Conservation (phyloP, 1,284 basidiomycete species). For the Pterulicium gracile region DNA sequence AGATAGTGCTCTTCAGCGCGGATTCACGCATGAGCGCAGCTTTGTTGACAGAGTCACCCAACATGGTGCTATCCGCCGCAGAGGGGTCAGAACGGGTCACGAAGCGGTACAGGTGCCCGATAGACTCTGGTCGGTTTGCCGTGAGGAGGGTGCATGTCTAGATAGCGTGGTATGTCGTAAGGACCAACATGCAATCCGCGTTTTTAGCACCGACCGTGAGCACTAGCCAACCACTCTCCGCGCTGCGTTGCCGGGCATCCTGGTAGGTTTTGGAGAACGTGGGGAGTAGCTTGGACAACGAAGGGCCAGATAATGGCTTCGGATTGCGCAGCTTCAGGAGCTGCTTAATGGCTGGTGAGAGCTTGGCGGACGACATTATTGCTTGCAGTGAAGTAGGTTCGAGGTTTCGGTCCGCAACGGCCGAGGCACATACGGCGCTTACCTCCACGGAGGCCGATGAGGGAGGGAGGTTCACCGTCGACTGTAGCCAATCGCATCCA, state of each 20-base stretch:
- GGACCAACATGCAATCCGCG: not conserved
- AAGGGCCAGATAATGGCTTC: conserved; percentile 48
- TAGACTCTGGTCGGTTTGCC: conserved; percentile 69
- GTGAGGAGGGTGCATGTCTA: conserved; percentile 80
- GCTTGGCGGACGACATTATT: conserved; percentile 1
- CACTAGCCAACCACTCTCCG: conserved; percentile 76
- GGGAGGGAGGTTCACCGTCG: too few relatives aligned
- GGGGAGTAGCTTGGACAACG: conserved; percentile 36
- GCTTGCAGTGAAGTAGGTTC: too few relatives aligned
- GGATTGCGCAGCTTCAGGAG: conserved; percentile 64
- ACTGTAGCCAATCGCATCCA: too few relatives aligned
- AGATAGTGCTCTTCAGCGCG: conserved; percentile 88
- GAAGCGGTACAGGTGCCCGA: conserved; percentile 75
- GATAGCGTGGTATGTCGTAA: conserved; percentile 4
- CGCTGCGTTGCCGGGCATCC: conserved; percentile 54
- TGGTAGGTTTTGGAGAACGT: conserved; percentile 49
- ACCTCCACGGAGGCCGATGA: too few relatives aligned
- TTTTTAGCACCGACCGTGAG: conserved; percentile 45
- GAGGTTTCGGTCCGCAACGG: too few relatives aligned
- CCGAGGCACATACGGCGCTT: too few relatives aligned
- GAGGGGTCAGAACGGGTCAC: conserved; percentile 42
- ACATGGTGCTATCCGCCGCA: conserved; percentile 28
- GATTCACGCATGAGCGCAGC: conserved; percentile 88
- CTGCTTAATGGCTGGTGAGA: conserved; percentile 47
- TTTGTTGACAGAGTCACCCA: conserved; percentile 48